Conservation (phyloP, 108 stramenopile genomes). For the Nannochloropsis granulata region DNA sequence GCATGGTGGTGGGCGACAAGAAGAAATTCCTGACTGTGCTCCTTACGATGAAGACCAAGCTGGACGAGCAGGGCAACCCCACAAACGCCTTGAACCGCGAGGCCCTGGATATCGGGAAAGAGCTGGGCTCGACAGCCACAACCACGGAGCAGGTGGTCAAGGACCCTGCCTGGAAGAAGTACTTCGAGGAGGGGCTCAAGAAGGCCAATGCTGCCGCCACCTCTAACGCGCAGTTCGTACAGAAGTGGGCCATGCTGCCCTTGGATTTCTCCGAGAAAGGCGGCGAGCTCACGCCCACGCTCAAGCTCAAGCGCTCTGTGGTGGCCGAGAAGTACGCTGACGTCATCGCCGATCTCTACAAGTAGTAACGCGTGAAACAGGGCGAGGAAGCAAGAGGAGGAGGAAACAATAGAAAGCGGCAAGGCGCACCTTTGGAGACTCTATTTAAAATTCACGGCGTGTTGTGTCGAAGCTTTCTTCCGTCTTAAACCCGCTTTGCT, state of each 20-base stretch:
- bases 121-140: background rate
- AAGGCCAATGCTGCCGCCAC: slow-evolving; percentile 34
- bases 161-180: slow-evolving; percentile 22
- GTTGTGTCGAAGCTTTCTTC: too few species aligned
- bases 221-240: slow-evolving; percentile 51
- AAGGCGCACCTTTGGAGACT: too few species aligned
- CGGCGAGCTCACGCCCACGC: slow-evolving; percentile 59
- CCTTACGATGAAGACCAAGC: background rate
- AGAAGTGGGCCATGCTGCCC: slow-evolving; percentile 44
- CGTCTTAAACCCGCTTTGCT: too few species aligned
- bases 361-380: background rate
- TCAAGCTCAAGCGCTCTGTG: slow-evolving; percentile 59
- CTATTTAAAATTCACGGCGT: too few species aligned
- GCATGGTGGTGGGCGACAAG: slow-evolving; percentile 42
- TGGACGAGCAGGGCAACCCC: background rate
- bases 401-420: too few species aligned
- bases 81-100: background rate
- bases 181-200: slow-evolving; percentile 27
- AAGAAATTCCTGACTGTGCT: background rate
- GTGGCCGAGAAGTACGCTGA: slow-evolving; percentile 45
- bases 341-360: slow-evolving; percentile 38
- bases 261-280: slow-evolving; percentile 46
- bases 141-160: background rate
- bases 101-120: background rate
- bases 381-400: too few species aligned